Conservation (phyloP, 768 basidiomycete species). For the Leucosporidium scottii region DNA sequence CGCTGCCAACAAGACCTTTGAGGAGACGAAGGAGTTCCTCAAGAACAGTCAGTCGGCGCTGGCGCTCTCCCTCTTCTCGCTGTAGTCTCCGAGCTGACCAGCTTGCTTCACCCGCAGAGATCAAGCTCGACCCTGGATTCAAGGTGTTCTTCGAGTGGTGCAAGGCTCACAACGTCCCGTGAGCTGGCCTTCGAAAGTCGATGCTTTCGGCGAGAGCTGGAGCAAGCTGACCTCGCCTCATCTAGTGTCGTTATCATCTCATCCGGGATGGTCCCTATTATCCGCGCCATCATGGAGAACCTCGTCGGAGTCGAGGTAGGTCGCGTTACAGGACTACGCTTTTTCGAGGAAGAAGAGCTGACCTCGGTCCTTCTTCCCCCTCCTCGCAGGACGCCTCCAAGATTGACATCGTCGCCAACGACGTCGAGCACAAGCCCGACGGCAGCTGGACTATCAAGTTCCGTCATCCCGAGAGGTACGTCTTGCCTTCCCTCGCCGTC, state of each 20-base stretch:
- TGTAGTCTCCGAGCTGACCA: not conserved
- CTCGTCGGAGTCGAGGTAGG: no score
- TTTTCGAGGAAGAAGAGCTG: slow-evolving; percentile 58
- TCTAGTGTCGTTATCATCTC: slow-evolving; percentile 17
- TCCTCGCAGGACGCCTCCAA: slow-evolving; percentile 55
- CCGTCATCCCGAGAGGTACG: slow-evolving; percentile 77
- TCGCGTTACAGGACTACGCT: not conserved
- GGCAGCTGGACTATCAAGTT: slow-evolving; percentile 66
- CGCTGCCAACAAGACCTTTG: slow-evolving; percentile 59
- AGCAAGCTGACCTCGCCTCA: not conserved
- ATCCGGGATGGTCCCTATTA: slow-evolving; percentile 57
- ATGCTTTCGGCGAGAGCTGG: slow-evolving; percentile 66
- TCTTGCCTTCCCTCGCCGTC: slow-evolving; percentile 6
- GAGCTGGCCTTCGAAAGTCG: slow-evolving; percentile 44
- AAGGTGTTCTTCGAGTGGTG: slow-evolving; percentile 80
- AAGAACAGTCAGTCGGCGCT: slow-evolving; percentile 53
- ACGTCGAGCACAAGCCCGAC: slow-evolving; percentile 59
- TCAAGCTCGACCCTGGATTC: slow-evolving; percentile 81
- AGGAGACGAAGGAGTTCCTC: slow-evolving; percentile 73
- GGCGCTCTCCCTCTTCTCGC: not conserved
- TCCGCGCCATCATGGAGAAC: slow-evolving; percentile 50
- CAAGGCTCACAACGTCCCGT: slow-evolving; percentile 66
- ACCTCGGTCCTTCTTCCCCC: slow-evolving; percentile 44
- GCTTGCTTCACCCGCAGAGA: slow-evolving; percentile 51
- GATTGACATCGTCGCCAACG: slow-evolving; percentile 92